A percentile compares a stretch with the other conserved stretches of the same genome.
Conservation (phyloP, 768 basidiomycete species). For the Termitomyces sp. region DNA sequence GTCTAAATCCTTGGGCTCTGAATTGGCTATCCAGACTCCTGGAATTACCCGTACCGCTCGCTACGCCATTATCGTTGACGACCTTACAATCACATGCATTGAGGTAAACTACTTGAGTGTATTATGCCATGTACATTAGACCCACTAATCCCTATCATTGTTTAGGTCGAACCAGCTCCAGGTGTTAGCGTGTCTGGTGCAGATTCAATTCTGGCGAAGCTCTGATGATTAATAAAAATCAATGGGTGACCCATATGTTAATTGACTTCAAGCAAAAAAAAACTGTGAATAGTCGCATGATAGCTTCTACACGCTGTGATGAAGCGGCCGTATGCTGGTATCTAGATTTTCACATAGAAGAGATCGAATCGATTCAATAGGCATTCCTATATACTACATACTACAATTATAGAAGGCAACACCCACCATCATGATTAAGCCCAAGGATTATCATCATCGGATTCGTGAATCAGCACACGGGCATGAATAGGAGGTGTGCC, state of each 20-base stretch:
- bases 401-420: not conserved
- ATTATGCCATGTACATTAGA: slow-evolving; percentile 3
- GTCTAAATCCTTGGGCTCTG: slow-evolving; percentile 42
- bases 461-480: slow-evolving; percentile 23
- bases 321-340: not conserved
- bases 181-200: slow-evolving; percentile 54
- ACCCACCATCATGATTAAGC: slow-evolving; percentile 25
- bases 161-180: slow-evolving; percentile 41
- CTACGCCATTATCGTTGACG: slow-evolving; percentile 62
- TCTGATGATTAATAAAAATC: slow-evolving; percentile 13
- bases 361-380: not conserved
- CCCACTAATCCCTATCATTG: slow-evolving; percentile 2
- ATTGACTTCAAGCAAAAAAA: not conserved
- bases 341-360: not conserved
- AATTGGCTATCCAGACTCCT: slow-evolving; percentile 43
- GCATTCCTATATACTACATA: not conserved
- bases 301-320: not conserved
- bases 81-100: slow-evolving; percentile 64
- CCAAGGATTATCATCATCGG: slow-evolving; percentile 56
- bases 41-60: slow-evolving; percentile 54
- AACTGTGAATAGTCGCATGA: slow-evolving; percentile 2
- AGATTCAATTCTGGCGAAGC: slow-evolving; percentile 49
- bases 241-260: slow-evolving; percentile 12
- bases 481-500: slow-evolving; percentile 43
- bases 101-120: slow-evolving; percentile 31